These are phyloP conservation scores for Ganoderma lucidum DNA, from an alignment of 1,284 basidiomycete species.

Conservation along the genomic window DNA sequence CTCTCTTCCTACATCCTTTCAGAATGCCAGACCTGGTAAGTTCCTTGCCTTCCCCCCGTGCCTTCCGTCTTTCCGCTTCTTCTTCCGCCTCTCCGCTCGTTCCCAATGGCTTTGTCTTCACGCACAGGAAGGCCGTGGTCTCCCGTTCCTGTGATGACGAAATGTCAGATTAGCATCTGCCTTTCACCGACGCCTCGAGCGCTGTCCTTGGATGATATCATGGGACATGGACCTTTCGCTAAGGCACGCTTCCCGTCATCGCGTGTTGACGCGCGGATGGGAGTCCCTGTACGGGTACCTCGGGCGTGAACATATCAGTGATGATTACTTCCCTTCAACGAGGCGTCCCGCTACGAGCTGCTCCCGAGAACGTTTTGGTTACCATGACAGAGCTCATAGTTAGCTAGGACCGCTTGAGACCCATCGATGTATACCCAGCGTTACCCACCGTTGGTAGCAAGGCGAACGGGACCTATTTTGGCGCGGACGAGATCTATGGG, in stretches of 20 bases:
- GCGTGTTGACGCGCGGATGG: background rate
- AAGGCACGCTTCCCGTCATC: background rate
- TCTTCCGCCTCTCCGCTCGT: background rate
- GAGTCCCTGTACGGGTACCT: background rate
- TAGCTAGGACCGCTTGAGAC: too few species aligned
- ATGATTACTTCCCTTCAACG: too few species aligned
- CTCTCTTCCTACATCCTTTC: slow-evolving; percentile 41
- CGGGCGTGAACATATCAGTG: background rate
- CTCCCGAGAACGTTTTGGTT: too few species aligned
- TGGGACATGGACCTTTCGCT: background rate
- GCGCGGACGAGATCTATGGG: too few species aligned
- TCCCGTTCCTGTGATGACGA: background rate
- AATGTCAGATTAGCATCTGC: background rate
- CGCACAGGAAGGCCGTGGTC: background rate
- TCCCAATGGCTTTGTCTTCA: background rate
- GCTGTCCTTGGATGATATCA: background rate
- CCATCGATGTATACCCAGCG: too few species aligned
- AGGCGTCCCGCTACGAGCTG: too few species aligned
- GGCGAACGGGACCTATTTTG: too few species aligned
- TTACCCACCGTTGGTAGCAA: too few species aligned
- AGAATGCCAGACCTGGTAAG: slow-evolving; percentile 44
- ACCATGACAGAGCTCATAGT: too few species aligned
- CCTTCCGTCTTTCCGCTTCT: background rate
- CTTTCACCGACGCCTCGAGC: background rate
- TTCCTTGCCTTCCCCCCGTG: background rate